These are phyloP conservation scores for Esteya vermicola DNA, from an alignment of 2,329 filamentous ascomycete genomes.

Conservation along the genomic window DNA sequence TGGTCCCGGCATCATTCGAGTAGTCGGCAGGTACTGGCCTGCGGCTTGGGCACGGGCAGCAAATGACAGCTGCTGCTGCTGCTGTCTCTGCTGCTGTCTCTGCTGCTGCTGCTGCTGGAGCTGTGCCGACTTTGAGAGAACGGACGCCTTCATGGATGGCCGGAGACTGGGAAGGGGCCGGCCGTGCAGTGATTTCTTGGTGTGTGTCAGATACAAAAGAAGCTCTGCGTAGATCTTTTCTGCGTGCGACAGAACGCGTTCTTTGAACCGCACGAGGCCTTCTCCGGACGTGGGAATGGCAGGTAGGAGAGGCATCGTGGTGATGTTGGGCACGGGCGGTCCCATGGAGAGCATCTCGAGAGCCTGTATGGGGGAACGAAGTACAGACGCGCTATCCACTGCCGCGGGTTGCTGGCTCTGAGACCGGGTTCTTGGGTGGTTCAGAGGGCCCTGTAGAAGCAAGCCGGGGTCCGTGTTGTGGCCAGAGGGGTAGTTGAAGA, in stretches of 20 bases:
- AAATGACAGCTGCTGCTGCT: no score
- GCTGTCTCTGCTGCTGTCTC: background rate
- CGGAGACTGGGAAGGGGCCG: conserved; percentile 23
- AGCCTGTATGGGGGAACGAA: conserved; percentile 13
- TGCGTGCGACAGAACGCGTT: conserved; percentile 55
- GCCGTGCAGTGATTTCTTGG: conserved; percentile 32
- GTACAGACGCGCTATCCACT: conserved; percentile 13
- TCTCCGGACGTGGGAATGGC: conserved; percentile 4
- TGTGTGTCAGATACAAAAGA: conserved; percentile 47
- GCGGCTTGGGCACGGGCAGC: no score
- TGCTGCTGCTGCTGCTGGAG: background rate
- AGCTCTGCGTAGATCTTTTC: conserved; percentile 61
- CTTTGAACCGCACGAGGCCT: conserved; percentile 38
- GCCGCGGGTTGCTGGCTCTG: conserved; percentile 10
- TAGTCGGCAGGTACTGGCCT: no score
- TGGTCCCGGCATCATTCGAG: background rate
- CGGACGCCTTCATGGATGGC: conserved; percentile 31
- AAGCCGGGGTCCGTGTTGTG: background rate
- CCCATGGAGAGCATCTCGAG: conserved; percentile 13
- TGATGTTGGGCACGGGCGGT: no score
- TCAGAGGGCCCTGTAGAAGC: background rate
- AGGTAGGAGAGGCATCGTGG: background rate
- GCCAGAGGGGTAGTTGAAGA: background rate
- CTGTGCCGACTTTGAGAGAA: conserved; percentile 39
- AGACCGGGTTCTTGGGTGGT: background rate